A percentile compares a stretch with the other conserved stretches of the same genome.
phyloP scores from a whole-genome alignment of 176 grass and related monocot species.

The Oryza brachyantha region DNA sequence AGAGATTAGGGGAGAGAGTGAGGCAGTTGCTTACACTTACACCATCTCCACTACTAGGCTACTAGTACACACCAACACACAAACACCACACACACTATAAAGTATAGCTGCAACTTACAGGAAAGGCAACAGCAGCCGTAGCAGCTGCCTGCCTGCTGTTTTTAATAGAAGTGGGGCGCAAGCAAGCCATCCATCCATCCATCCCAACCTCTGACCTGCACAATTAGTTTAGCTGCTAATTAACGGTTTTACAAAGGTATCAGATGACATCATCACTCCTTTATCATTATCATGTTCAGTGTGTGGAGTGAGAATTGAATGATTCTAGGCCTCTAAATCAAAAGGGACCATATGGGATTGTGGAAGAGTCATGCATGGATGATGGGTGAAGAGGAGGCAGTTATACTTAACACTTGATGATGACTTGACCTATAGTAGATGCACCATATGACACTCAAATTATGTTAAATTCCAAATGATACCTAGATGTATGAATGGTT shows the following conservation, averaged over 20 bases:
- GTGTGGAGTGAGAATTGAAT: slow-evolving; percentile 19
- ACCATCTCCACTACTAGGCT: slow-evolving; percentile 54
- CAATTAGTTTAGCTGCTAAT: background rate
- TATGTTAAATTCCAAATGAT: too few species aligned
- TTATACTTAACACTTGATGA: slow-evolving; percentile 37
- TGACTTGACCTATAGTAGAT: slow-evolving; percentile 28
- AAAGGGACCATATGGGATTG: background rate
- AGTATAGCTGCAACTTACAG: slow-evolving; percentile 44
- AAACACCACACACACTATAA: slow-evolving; percentile 21
- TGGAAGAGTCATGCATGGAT: slow-evolving; percentile 9
- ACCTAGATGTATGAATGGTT: background rate
- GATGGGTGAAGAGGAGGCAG: slow-evolving; percentile 14
- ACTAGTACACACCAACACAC: slow-evolving; percentile 40
- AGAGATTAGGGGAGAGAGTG: slow-evolving; percentile 13
- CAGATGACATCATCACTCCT: slow-evolving; percentile 24
- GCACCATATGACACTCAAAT: background rate
- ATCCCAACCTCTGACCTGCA: slow-evolving; percentile 37
- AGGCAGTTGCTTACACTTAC: slow-evolving; percentile 52
- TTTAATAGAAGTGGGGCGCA: slow-evolving; percentile 29
- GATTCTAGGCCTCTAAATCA: background rate
- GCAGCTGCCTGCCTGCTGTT: slow-evolving; percentile 2
- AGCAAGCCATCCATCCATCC: slow-evolving; percentile 38
- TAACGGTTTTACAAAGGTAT: slow-evolving; percentile 31
- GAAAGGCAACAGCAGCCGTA: slow-evolving; percentile 48
- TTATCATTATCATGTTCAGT: slow-evolving; percentile 24